phyloP scores from a whole-genome alignment of 495 filamentous ascomycete species.

The Neurospora sp. region DNA sequence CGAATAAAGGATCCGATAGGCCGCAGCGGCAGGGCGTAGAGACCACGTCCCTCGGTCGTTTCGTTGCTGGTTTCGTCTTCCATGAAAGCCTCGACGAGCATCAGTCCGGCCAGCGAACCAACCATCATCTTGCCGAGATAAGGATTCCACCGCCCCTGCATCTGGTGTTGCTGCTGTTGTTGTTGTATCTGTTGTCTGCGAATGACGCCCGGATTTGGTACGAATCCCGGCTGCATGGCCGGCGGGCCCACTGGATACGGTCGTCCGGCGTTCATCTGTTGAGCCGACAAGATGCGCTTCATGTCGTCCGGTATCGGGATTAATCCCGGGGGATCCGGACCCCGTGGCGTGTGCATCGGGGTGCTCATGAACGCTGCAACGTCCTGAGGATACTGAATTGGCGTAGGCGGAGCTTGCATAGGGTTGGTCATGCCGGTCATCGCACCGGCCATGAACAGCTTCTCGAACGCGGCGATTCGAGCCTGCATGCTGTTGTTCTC shows the following conservation, averaged over 20 bases:
- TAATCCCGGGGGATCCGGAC: slow-evolving; percentile 49
- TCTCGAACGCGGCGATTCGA: slow-evolving; percentile 58
- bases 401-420: slow-evolving; percentile 36
- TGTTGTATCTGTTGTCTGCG: slow-evolving; percentile 34
- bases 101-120: slow-evolving; percentile 79
- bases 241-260: slow-evolving; percentile 32
- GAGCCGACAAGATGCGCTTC: slow-evolving; percentile 51
- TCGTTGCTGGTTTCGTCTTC: slow-evolving; percentile 48
- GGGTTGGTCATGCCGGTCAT: slow-evolving; percentile 37
- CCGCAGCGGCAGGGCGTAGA: slow-evolving; percentile 57
- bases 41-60: slow-evolving; percentile 53
- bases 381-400: slow-evolving; percentile 39
- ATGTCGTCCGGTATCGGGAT: slow-evolving; percentile 73
- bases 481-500: slow-evolving; percentile 70
- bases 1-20: slow-evolving; percentile 35
- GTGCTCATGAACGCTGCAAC: slow-evolving; percentile 19
- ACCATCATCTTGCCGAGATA: slow-evolving; percentile 74
- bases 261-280: slow-evolving; percentile 30
- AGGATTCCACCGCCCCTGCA: slow-evolving; percentile 32
- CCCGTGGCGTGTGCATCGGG: slow-evolving; percentile 22
- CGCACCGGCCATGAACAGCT: slow-evolving; percentile 51
- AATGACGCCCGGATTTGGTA: slow-evolving; percentile 26
- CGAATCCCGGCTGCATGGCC: slow-evolving; percentile 20
- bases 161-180: slow-evolving; percentile 21
- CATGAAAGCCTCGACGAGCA: slow-evolving; percentile 72